These are phyloP conservation scores for Micractinium conductrix DNA, from an alignment of 139 green algal species.

Conservation along the genomic window DNA sequence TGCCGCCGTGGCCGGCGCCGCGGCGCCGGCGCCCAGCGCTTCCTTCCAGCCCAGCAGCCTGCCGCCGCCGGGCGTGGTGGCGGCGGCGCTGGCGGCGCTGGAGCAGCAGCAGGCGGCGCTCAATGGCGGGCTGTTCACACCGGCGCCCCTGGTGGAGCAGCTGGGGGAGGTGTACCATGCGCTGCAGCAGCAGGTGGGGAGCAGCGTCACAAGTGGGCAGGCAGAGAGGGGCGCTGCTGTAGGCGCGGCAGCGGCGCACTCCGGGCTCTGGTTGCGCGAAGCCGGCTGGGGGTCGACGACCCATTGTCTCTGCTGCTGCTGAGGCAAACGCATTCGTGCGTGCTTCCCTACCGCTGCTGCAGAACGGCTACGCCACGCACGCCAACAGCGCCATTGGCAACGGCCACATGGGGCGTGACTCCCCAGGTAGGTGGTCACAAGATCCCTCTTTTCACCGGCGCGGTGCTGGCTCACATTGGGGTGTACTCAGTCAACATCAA, in stretches of 20 bases:
- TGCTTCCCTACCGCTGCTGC: neutral
- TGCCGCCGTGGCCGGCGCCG: neutral
- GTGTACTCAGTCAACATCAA: too few species aligned
- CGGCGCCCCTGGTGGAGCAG: neutral
- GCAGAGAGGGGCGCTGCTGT: neutral
- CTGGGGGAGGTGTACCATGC: slow-evolving; percentile 13
- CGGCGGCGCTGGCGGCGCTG: slow-evolving; percentile 2
- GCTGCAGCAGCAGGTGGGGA: slow-evolving; percentile 13
- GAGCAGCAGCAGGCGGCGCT: slow-evolving; percentile 17
- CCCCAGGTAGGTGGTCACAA: slow-evolving; percentile 3
- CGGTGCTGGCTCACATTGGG: too few species aligned
- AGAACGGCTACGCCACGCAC: slow-evolving; percentile 25
- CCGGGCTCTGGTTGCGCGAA: neutral
- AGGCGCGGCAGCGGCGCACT: neutral
- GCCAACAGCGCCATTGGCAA: slow-evolving; percentile 34
- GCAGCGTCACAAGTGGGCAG: neutral
- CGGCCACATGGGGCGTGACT: neutral
- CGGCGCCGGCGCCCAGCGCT: neutral
- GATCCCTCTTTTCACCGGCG: neutral
- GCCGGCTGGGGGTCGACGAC: neutral
- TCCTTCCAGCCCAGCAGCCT: slow-evolving; percentile 27
- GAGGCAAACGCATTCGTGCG: neutral
- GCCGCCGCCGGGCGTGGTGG: neutral
- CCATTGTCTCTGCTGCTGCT: neutral
- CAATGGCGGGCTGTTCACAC: slow-evolving; percentile 13